Evolutionary conservation across 257 asterid species (phyloP).

Genomic region (Prunella vulgaris): DNA sequence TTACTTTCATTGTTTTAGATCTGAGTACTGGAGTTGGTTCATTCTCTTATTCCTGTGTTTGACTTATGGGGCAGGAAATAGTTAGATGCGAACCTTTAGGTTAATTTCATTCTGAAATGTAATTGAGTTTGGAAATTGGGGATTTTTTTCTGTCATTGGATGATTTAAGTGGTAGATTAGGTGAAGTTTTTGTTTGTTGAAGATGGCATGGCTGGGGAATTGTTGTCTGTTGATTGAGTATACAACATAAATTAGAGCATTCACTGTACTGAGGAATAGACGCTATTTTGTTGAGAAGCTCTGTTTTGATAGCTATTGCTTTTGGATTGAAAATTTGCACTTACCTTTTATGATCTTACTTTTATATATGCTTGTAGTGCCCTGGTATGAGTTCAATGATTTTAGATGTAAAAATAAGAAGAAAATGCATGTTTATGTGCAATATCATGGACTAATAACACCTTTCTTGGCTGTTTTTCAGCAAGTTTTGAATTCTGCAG

Average conservation of each 20-base stretch:
- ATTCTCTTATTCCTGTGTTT: background rate
- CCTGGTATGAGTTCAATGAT: constrained; percentile 9
- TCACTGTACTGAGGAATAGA: constrained; percentile 7
- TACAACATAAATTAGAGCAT: background rate
- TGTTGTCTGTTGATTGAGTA: background rate
- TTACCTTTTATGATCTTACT: background rate
- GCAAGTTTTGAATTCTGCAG: background rate
- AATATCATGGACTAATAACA: background rate
- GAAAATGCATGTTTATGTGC: background rate
- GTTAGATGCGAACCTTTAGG: constrained; percentile 3
- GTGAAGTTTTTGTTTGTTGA: background rate
- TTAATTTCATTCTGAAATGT: background rate
- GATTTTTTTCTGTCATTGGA: background rate
- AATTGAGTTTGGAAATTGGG: background rate
- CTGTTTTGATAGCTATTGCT: background rate
- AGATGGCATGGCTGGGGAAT: background rate
- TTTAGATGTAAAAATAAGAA: background rate
- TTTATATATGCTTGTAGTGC: constrained; percentile 4
- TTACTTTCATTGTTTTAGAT: constrained; percentile 18
- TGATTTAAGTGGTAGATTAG: constrained; percentile 17
- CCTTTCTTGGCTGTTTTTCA: background rate
- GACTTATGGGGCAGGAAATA: constrained; percentile 16
- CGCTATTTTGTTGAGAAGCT: background rate
- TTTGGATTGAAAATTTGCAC: constrained; percentile 1
- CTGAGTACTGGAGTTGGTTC: constrained; percentile 14